phyloP scores from a whole-genome alignment of 768 basidiomycete species.

The Heimioporus sp. region DNA sequence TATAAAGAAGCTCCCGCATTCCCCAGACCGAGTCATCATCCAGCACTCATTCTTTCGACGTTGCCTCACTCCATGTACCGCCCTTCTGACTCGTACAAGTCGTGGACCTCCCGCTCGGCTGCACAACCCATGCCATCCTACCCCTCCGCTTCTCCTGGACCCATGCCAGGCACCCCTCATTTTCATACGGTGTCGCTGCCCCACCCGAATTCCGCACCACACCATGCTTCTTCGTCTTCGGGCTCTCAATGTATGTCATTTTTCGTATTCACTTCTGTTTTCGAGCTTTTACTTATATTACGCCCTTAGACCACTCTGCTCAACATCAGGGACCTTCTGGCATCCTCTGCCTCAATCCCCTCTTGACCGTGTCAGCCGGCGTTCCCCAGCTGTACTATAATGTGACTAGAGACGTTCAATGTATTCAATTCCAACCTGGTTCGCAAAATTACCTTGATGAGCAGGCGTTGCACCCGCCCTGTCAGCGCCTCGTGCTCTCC shows the following conservation, averaged over 20 bases:
- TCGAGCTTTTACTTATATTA: too few relatives aligned
- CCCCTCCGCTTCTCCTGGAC: slow-evolving; percentile 16
- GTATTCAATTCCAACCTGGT: slow-evolving; percentile 17
- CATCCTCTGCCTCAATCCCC: slow-evolving; percentile 24
- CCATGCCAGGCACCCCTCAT: slow-evolving; percentile 25
- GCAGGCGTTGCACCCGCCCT: slow-evolving; percentile 22
- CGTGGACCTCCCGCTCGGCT: slow-evolving; percentile 18
- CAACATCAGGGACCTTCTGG: slow-evolving; percentile 8
- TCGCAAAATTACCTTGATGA: slow-evolving; percentile 18
- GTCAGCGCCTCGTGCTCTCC: slow-evolving; percentile 15
- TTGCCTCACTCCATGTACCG: slow-evolving; percentile 17
- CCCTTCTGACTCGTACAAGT: slow-evolving; percentile 18
- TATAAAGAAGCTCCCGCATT: slow-evolving; percentile 26
- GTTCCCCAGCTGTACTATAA: slow-evolving; percentile 22
- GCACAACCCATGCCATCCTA: slow-evolving; percentile 6
- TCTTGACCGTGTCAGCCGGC: slow-evolving; percentile 25
- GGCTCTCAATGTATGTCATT: slow-evolving; percentile 16
- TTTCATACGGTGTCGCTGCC: slow-evolving; percentile 28
- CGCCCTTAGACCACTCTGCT: slow-evolving; percentile 10
- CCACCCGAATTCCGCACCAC: slow-evolving; percentile 27
- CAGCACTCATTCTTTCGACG: slow-evolving; percentile 10
- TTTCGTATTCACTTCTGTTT: neutral
- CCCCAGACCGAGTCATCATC: slow-evolving; percentile 15
- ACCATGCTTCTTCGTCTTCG: slow-evolving; percentile 16
- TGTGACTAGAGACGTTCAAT: slow-evolving; percentile 23